Evolutionary conservation across 2,329 filamentous ascomycete species (phyloP).

Genomic region (Alternaria solani): DNA sequence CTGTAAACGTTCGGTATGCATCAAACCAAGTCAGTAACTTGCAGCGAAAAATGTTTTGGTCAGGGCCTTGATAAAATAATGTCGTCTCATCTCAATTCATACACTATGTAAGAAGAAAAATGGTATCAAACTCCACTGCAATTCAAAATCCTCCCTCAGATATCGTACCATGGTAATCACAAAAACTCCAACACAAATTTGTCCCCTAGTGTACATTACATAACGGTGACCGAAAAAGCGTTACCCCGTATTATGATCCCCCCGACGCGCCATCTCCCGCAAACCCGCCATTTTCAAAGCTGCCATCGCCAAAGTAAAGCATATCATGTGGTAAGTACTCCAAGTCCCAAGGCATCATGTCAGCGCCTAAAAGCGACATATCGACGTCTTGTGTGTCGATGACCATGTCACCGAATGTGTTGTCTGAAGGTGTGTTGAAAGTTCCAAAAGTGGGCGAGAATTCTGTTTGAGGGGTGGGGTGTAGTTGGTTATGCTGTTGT

Average conservation of each 20-base stretch:
- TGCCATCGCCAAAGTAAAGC: constrained; percentile 52
- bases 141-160: neutral
- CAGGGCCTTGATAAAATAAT: neutral
- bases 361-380: constrained; percentile 71
- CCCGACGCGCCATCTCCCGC: constrained; percentile 8
- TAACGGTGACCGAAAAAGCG: neutral
- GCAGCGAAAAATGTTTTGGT: neutral
- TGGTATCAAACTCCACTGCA: neutral
- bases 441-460: constrained; percentile 39
- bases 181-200: neutral
- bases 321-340: constrained; percentile 76
- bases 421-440: constrained; percentile 38
- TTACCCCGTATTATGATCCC: neutral
- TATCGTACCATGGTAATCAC: neutral
- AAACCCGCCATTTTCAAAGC: constrained; percentile 13
- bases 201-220: neutral
- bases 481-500: constrained; percentile 12
- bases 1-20: neutral
- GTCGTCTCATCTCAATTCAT: neutral
- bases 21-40: neutral
- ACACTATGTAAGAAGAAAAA: neutral
- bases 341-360: constrained; percentile 75
- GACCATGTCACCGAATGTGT: constrained; percentile 64
- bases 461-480: constrained; percentile 19
- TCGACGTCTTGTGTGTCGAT: constrained; percentile 82